These are phyloP conservation scores for Beta corolliflora DNA, from an alignment of 179 eudicot species.

Conservation along the genomic window DNA sequence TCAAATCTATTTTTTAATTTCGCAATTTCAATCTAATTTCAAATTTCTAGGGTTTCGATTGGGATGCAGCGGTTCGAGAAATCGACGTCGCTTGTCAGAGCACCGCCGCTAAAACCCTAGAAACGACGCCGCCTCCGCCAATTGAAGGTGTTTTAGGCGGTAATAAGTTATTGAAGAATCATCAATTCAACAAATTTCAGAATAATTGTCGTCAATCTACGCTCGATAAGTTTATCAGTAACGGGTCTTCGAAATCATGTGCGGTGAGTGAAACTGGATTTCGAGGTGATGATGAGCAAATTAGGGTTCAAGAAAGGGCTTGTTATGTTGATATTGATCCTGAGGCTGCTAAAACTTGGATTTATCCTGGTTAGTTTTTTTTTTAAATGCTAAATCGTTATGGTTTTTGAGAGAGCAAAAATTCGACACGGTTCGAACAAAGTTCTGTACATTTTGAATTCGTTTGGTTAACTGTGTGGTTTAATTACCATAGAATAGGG, in stretches of 20 bases:
- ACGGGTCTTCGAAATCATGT: constrained; percentile 21
- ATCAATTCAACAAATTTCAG: constrained; percentile 17
- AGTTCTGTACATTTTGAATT: no score
- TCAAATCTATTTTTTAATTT: no score
- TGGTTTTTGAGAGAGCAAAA: neutral
- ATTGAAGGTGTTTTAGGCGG: neutral
- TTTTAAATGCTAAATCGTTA: neutral
- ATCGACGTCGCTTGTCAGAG: constrained; percentile 68
- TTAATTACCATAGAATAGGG: neutral
- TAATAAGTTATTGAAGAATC: neutral
- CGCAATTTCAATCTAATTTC: neutral
- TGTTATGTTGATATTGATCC: constrained; percentile 57
- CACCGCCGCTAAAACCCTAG: constrained; percentile 15
- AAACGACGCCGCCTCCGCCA: constrained; percentile 21
- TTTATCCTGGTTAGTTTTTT: constrained; percentile 70
- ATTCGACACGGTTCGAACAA: neutral
- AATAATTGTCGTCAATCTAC: constrained; percentile 38
- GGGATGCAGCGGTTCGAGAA: constrained; percentile 85
- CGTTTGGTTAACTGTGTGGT: neutral
- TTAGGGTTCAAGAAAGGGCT: constrained; percentile 30
- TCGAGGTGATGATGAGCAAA: constrained; percentile 22
- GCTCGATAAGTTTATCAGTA: constrained; percentile 36
- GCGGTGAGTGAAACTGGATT: constrained; percentile 4
- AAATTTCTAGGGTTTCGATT: constrained; percentile 67
- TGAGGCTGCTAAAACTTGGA: constrained; percentile 86